Evolutionary conservation across 768 basidiomycete species (phyloP).

Genomic region (Psilocybe subaeruginosa): DNA sequence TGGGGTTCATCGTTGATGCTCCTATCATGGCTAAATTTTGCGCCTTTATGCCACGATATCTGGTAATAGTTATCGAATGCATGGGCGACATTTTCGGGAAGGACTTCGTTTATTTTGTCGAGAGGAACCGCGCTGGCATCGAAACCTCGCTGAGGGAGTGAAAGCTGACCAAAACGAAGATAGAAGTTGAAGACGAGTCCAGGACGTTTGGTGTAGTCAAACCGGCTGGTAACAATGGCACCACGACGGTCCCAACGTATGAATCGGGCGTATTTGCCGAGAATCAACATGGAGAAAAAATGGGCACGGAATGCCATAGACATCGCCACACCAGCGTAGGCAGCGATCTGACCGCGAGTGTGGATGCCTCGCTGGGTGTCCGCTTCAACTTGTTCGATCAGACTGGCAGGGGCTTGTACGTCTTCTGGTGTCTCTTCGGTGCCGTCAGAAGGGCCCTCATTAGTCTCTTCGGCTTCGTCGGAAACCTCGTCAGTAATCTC

Average conservation of each 20-base stretch:
- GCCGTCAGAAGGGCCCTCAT: too few species aligned
- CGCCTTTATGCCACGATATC: background rate
- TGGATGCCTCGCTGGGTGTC: background rate
- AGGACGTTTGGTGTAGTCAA: background rate
- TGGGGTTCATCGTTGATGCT: too few species aligned
- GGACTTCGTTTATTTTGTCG: background rate
- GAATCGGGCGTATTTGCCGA: background rate
- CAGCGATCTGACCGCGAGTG: background rate
- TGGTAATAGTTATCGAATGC: background rate
- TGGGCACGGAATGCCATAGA: background rate
- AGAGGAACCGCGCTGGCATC: background rate
- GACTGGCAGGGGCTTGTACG: too few species aligned
- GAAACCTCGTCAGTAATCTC: too few species aligned
- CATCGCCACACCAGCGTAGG: background rate
- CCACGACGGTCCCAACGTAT: background rate
- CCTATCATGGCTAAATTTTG: background rate
- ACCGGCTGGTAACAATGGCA: background rate
- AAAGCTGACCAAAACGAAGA: background rate
- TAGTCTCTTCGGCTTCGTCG: too few species aligned
- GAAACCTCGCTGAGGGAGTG: background rate
- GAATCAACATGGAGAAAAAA: background rate
- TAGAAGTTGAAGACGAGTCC: background rate
- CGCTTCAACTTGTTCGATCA: background rate
- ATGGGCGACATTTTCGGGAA: background rate
- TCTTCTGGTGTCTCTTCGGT: too few species aligned